Evolutionary conservation across 2,329 filamentous ascomycete species (phyloP).

Genomic region (Aureobasidium leucospermi): DNA sequence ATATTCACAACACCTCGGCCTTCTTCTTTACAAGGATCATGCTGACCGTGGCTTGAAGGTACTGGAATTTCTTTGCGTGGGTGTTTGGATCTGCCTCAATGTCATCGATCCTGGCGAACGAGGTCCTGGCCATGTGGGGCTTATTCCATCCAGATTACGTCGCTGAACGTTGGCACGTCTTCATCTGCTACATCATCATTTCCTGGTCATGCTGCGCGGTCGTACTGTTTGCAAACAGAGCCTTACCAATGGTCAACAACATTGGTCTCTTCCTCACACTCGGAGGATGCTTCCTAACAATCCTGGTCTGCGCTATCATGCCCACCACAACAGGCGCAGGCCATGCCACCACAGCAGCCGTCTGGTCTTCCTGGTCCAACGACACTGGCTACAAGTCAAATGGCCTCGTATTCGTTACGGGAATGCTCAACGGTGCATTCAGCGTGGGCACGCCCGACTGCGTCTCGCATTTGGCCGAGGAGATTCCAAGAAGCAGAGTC

Average conservation of each 20-base stretch:
- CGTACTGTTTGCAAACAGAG: constrained; percentile 49
- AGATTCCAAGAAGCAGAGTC: constrained; percentile 46
- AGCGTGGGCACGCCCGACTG: constrained; percentile 58
- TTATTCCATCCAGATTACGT: constrained; percentile 41
- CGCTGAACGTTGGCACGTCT: constrained; percentile 45
- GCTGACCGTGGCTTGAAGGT: constrained; percentile 15
- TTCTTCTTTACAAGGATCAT: not conserved
- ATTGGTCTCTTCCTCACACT: constrained; percentile 48
- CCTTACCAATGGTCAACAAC: constrained; percentile 47
- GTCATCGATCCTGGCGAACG: constrained; percentile 38
- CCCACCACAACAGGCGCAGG: constrained; percentile 37
- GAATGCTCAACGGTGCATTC: constrained; percentile 61
- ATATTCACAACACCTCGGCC: too few species aligned
- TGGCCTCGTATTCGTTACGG: constrained; percentile 55
- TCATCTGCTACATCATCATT: constrained; percentile 41
- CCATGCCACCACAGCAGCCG: constrained; percentile 31
- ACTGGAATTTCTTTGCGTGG: constrained; percentile 47
- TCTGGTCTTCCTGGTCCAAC: constrained; percentile 38
- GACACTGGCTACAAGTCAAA: constrained; percentile 37
- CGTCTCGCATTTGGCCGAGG: constrained; percentile 57
- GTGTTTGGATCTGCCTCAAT: constrained; percentile 39
- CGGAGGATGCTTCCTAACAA: constrained; percentile 47
- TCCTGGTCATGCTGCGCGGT: constrained; percentile 40
- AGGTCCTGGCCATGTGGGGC: constrained; percentile 42
- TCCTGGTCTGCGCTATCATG: constrained; percentile 51